Percentiles rank a stretch among this genome's conserved stretches.
Conservation (phyloP, 2,329 filamentous ascomycete genomes). For the Venturiaceae sp. region DNA sequence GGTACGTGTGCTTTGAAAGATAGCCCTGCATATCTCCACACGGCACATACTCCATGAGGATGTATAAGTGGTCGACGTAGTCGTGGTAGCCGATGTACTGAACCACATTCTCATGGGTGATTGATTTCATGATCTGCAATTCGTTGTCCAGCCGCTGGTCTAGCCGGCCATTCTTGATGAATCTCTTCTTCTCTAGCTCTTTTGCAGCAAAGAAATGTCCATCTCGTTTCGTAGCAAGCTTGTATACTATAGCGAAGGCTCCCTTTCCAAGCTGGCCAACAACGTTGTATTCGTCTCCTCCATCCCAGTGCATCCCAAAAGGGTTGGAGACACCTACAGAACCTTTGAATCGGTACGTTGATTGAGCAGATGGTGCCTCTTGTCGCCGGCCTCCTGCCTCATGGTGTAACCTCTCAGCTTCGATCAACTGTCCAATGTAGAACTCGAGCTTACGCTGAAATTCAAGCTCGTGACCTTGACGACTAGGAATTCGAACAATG, state of each 20-base stretch:
- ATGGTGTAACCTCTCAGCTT: conserved; percentile 16
- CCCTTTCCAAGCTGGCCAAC: conserved; percentile 78
- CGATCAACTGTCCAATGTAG: conserved; percentile 44
- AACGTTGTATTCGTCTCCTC: conserved; percentile 76
- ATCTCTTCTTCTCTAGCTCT: conserved; percentile 68
- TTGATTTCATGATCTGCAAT: conserved; percentile 85
- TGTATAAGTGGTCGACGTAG: conserved; percentile 71
- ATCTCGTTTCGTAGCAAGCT: conserved; percentile 75
- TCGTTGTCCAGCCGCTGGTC: conserved; percentile 94
- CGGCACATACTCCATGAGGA: conserved; percentile 92
- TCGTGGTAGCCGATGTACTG: conserved; percentile 85
- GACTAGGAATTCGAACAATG: conserved; percentile 70
- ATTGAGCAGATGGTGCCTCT: conserved; percentile 11
- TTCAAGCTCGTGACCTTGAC: conserved; percentile 54
- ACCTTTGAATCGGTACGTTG: background rate
- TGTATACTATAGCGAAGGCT: conserved; percentile 90
- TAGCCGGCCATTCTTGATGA: conserved; percentile 84
- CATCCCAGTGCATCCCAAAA: conserved; percentile 67
- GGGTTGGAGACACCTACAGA: conserved; percentile 23
- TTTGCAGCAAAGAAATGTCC: conserved; percentile 84
- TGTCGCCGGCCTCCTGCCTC: conserved; percentile 1
- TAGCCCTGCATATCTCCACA: conserved; percentile 74
- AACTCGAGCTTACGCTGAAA: conserved; percentile 61
- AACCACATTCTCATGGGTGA: conserved; percentile 84
- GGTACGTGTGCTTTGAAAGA: conserved; percentile 49